A percentile compares a stretch with the other conserved stretches of the same genome.
Evolutionary conservation across 2,329 filamentous ascomycete genomes (phyloP).

Genomic region (Aspergillus fijiensis): DNA sequence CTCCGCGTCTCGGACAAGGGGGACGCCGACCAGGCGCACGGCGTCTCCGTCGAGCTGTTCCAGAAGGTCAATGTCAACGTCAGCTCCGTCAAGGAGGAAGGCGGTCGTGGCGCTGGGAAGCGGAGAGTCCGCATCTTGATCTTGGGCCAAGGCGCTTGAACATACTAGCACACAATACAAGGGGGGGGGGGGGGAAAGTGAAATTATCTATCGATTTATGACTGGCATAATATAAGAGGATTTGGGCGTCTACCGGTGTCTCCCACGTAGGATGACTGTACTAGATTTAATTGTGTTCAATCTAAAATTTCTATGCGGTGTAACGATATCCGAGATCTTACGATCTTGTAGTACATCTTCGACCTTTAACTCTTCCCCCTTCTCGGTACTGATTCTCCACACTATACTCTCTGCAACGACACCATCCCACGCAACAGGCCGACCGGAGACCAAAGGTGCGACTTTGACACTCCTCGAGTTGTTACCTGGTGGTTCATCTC

Average conservation of each 20-base stretch:
- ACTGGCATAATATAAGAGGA: slow-evolving; percentile 2
- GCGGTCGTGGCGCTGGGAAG: slow-evolving; percentile 76
- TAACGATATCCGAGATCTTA: not conserved
- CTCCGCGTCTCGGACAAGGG: slow-evolving; percentile 60
- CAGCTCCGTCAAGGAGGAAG: slow-evolving; percentile 86
- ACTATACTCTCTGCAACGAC: slow-evolving; percentile 30
- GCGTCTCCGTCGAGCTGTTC: slow-evolving; percentile 74
- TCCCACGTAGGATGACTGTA: not conserved
- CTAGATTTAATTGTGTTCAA: not conserved
- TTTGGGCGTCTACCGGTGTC: slow-evolving; percentile 4
- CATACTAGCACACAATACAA: not conserved
- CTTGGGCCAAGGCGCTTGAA: slow-evolving; percentile 26
- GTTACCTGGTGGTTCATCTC: not conserved
- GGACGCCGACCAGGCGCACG: slow-evolving; percentile 38
- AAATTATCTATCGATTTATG: not conserved
- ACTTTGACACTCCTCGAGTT: not conserved
- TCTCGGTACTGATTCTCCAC: not conserved
- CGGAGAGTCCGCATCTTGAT: slow-evolving; percentile 58
- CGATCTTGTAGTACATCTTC: not conserved
- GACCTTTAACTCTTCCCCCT: not conserved
- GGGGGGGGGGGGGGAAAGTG: slow-evolving; percentile 3
- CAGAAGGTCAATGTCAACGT: slow-evolving; percentile 87
- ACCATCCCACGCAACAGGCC: slow-evolving; percentile 33
- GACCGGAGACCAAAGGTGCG: slow-evolving; percentile 28
- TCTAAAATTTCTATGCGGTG: not conserved